Evolutionary conservation across 2,329 filamentous ascomycete genomes (phyloP).

Genomic region (Arachnomyces sp.): DNA sequence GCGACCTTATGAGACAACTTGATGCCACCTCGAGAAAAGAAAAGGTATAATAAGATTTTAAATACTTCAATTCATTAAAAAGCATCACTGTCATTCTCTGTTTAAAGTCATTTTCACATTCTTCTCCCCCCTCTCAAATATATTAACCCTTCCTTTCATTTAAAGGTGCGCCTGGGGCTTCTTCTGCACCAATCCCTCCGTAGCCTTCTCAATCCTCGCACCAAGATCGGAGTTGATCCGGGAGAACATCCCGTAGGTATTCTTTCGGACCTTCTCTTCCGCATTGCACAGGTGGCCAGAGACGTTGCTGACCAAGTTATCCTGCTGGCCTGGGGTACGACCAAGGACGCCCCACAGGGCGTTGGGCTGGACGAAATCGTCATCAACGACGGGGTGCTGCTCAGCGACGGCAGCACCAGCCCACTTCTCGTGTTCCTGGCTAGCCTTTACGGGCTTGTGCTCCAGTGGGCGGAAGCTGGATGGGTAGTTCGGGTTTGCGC

Average conservation of each 20-base stretch:
- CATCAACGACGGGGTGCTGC: conserved; percentile 34
- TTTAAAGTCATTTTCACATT: too few relatives aligned
- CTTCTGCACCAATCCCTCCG: conserved; percentile 32
- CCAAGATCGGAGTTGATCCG: conserved; percentile 49
- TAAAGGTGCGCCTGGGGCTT: too few relatives aligned
- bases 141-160: too few relatives aligned
- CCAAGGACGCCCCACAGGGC: conserved; percentile 37
- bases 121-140: too few relatives aligned
- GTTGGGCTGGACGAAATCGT: conserved; percentile 38
- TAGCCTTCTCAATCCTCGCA: conserved; percentile 43
- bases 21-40: too few relatives aligned
- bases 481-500: conserved; percentile 49
- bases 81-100: too few relatives aligned
- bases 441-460: conserved; percentile 32
- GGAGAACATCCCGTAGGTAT: conserved; percentile 54
- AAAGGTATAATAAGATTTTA: too few relatives aligned
- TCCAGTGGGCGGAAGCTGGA: conserved; percentile 31
- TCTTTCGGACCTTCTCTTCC: conserved; percentile 46
- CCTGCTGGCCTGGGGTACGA: conserved; percentile 47
- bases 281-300: conserved; percentile 49
- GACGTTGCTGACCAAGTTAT: conserved; percentile 54
- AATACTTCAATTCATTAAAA: too few relatives aligned
- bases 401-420: conserved; percentile 30
- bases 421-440: conserved; percentile 39
- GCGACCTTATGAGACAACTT: too few relatives aligned